These are phyloP conservation scores for Chlorella sp. DNA, from an alignment of 139 green algal genomes.

Conservation along the genomic window DNA sequence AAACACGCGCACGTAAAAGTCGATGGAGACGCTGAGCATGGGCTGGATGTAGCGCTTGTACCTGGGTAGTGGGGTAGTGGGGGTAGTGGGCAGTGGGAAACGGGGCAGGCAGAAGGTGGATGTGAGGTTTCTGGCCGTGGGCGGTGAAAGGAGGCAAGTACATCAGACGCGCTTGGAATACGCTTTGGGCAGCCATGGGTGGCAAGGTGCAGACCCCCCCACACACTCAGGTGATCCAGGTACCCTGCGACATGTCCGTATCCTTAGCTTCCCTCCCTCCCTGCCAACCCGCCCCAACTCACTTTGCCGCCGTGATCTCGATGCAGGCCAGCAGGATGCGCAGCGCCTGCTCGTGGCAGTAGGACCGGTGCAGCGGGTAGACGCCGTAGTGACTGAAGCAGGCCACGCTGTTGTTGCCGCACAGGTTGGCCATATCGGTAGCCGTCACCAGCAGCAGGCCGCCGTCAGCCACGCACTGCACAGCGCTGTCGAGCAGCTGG, in stretches of 20 bases:
- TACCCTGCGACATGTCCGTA: too few species aligned
- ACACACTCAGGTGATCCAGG: too few species aligned
- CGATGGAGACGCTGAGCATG: constrained; percentile 82
- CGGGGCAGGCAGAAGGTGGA: too few species aligned
- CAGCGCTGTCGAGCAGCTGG: constrained; percentile 83
- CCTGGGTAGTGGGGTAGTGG: constrained; percentile 17
- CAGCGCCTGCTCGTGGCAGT: constrained; percentile 93
- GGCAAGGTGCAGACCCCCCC: too few species aligned
- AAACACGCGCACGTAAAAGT: constrained; percentile 97
- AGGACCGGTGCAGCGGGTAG: constrained; percentile 85
- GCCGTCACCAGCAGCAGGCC: constrained; percentile 92
- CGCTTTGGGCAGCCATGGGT: too few species aligned
- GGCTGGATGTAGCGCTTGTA: constrained; percentile 92
- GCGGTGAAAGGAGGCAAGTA: neutral
- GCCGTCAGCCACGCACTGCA: constrained; percentile 87
- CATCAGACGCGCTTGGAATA: too few species aligned
- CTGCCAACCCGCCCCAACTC: too few species aligned
- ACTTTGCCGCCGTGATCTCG: too few species aligned
- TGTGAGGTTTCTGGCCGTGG: too few species aligned
- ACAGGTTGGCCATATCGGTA: constrained; percentile 98
- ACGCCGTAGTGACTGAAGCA: too few species aligned
- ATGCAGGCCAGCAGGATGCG: constrained; percentile 90
- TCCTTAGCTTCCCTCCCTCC: too few species aligned
- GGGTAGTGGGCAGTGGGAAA: too few species aligned
- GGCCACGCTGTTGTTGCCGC: constrained; percentile 91